Evolutionary conservation across 2,329 filamentous ascomycete genomes (phyloP).

Genomic region (Fusarium miscanthi): DNA sequence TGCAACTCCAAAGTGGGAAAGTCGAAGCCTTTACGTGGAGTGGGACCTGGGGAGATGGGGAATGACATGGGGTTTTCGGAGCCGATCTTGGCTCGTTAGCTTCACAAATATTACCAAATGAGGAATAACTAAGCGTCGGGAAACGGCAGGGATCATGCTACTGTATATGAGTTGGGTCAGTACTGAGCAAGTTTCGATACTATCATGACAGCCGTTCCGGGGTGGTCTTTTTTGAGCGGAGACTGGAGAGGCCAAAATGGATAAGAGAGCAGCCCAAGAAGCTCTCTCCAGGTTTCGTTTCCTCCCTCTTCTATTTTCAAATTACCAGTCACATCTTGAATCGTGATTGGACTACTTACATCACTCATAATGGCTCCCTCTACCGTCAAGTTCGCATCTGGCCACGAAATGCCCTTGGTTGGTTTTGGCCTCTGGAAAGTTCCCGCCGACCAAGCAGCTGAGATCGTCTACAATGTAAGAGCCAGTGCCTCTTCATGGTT

Average conservation of each 20-base stretch:
- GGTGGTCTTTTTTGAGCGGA: background rate
- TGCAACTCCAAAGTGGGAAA: conserved; percentile 35
- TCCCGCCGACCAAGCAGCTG: conserved; percentile 54
- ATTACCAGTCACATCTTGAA: background rate
- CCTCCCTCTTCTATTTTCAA: background rate
- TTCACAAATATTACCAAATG: conserved; percentile 4
- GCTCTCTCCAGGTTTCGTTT: background rate
- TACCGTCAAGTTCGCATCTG: conserved; percentile 41
- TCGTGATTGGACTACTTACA: background rate
- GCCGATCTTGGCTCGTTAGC: background rate
- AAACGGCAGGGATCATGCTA: background rate
- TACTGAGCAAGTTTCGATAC: background rate
- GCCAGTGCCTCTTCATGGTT: background rate
- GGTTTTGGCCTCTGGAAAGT: conserved; percentile 79
- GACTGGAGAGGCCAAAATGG: background rate
- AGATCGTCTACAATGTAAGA: conserved; percentile 70
- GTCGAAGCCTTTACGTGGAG: conserved; percentile 27
- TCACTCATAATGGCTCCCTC: conserved; percentile 32
- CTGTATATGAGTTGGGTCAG: background rate
- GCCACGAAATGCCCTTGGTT: conserved; percentile 52
- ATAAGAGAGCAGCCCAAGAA: conserved; percentile 11
- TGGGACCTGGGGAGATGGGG: background rate
- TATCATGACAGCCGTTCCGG: background rate
- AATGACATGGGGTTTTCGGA: background rate
- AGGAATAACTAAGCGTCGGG: conserved; percentile 25